Conservation (phyloP, 2,329 filamentous ascomycete species). For the Paecilomyces fulvus region DNA sequence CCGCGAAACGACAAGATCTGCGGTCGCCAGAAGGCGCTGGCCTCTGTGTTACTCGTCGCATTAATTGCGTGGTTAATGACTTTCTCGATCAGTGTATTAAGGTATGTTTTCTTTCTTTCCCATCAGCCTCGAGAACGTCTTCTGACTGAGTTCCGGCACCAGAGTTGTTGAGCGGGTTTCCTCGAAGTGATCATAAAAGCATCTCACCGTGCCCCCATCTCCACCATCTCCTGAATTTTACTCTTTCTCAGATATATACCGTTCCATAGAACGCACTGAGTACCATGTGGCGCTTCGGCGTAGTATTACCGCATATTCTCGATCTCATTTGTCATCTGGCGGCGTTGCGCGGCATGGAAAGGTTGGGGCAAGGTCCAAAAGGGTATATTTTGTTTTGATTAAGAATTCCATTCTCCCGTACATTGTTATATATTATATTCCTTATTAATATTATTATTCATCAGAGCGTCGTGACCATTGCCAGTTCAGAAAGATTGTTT, state of each 20-base stretch:
- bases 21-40: slow-evolving; percentile 59
- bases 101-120: slow-evolving; percentile 31
- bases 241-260: background rate
- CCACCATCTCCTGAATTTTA: background rate
- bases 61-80: slow-evolving; percentile 85
- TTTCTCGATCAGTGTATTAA: slow-evolving; percentile 76
- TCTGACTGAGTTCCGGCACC: slow-evolving; percentile 14
- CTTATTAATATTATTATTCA: background rate
- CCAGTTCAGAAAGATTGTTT: background rate
- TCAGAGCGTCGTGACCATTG: background rate
- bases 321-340: background rate
- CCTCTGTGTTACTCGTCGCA: slow-evolving; percentile 69
- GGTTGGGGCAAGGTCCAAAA: background rate
- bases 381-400: background rate
- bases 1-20: slow-evolving; percentile 46
- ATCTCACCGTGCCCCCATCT: background rate
- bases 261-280: background rate
- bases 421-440: background rate
- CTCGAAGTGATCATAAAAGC: slow-evolving; percentile 7
- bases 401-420: background rate
- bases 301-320: background rate
- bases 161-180: slow-evolving; percentile 31
- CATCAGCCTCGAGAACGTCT: background rate
- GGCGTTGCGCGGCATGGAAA: background rate
- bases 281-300: background rate